Evolutionary conservation across 805 yeast species (phyloP), one percentile per base, ranked within the genome.

Genomic region (Metschnikowia continentalis): DNA sequence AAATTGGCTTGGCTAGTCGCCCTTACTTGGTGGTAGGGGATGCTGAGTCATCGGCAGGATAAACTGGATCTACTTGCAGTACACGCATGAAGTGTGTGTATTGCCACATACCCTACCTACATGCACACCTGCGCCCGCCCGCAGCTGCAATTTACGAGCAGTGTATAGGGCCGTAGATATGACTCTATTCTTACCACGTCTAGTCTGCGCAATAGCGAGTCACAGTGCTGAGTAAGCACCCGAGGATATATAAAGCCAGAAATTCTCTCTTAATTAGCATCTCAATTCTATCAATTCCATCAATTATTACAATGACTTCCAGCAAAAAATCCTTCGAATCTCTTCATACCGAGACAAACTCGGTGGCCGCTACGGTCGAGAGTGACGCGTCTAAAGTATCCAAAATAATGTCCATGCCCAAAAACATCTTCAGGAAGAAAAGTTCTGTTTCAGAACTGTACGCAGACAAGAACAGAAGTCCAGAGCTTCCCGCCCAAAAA

Each of bases 291-390:
- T 26, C 11, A 26, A 26, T 8, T 8, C 30, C 11, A 26, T 26
- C 30, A 26, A 26, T 26, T 8, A 22, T 17, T 2, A 42, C 13
- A 17, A 46, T 52, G 54, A 17, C 42, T 17, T 32, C 36, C 22
- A 43, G 47, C 32, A 55, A 55, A 32, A 55, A 54, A 46, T 51
- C 55, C 17, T 42, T 49, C 7, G 55, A 51, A 3, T 47, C 51
- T n/a, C 36, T 54, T 5, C 17, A 23, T 8, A 47, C 55, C 3
- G 35, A 32, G 6, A 30, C 52, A 13, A 41, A 41, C 11, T 53
- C 58, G 4, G 44, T 53, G 3, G 43, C 51, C 2, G 43, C 54
- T 4, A 36, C 56, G 6, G 42, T 47, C 39, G 48, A 38, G 13
- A 48, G 41, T n/a, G 19, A 32, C 35, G 22, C 17, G 35, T 37